Conservation (phyloP, 306 rosid genomes). For the Sphenostylis stenocarpa region DNA sequence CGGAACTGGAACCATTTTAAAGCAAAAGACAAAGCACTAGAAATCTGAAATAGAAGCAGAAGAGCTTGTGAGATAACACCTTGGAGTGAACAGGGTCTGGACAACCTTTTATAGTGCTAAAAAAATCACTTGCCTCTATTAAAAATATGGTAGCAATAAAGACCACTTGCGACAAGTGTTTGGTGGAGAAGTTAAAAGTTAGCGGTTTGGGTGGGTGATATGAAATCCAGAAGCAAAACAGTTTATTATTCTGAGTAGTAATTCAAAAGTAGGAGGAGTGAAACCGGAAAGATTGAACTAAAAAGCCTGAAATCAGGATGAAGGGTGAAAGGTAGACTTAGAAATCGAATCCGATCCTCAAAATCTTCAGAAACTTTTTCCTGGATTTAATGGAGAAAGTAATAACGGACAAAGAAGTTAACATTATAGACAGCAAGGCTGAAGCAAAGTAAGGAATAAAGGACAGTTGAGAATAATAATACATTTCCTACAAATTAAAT, state of each 20-base stretch:
- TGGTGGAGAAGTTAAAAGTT: not conserved
- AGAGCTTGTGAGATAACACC: not conserved
- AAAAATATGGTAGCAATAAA: not conserved
- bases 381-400: not conserved
- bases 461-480: not conserved
- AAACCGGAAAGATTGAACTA: not conserved
- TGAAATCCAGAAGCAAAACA: not conserved
- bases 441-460: not conserved
- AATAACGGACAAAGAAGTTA: not conserved
- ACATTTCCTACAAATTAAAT: not conserved
- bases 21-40: not conserved
- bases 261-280: not conserved
- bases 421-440: not conserved
- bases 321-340: not conserved
- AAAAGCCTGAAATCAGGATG: not conserved
- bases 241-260: not conserved
- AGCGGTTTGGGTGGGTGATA: not conserved
- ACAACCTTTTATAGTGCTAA: not conserved
- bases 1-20: constrained; percentile 20
- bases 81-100: not conserved
- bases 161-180: not conserved
- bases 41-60: constrained; percentile 14
- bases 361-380: not conserved
- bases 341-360: not conserved
- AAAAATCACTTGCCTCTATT: not conserved